A percentile compares a stretch with the other conserved stretches of the same genome.
These are phyloP conservation scores for Penicillium parvum DNA, from an alignment of 495 filamentous ascomycete species.

Conservation along the genomic window DNA sequence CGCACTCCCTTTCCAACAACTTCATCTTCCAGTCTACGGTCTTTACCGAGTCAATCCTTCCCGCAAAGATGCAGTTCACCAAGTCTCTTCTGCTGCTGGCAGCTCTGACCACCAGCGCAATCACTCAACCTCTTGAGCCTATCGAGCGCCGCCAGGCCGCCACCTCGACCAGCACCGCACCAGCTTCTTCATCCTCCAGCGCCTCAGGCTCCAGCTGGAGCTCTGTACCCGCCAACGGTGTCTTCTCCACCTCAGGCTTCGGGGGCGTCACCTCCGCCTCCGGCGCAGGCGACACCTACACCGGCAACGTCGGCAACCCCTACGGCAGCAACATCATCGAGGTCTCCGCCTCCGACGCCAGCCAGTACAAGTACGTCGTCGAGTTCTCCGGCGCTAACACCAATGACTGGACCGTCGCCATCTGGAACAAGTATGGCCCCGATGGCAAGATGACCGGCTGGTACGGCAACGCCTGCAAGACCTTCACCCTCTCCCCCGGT, in stretches of 20 bases:
- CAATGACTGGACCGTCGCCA: slow-evolving; percentile 37
- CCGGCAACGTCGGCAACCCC: slow-evolving; percentile 46
- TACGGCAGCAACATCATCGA: slow-evolving; percentile 53
- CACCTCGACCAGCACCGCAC: slow-evolving; percentile 4
- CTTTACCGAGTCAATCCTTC: slow-evolving; percentile 9
- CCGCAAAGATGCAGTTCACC: slow-evolving; percentile 31
- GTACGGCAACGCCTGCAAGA: slow-evolving; percentile 36
- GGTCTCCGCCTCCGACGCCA: slow-evolving; percentile 28
- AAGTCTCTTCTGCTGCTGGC: slow-evolving; percentile 37
- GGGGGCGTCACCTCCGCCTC: slow-evolving; percentile 25
- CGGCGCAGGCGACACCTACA: slow-evolving; percentile 32
- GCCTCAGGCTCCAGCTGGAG: slow-evolving; percentile 17
- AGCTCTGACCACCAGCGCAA: slow-evolving; percentile 26
- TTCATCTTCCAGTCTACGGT: slow-evolving; percentile 2
- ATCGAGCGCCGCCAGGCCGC: slow-evolving; percentile 26
- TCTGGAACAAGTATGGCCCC: slow-evolving; percentile 51
- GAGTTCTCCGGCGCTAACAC: slow-evolving; percentile 39
- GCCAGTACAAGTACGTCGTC: slow-evolving; percentile 43
- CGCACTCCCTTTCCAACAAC: slow-evolving; percentile 1
- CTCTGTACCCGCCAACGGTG: slow-evolving; percentile 17
- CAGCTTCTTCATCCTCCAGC: slow-evolving; percentile 2
- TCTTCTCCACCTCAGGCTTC: slow-evolving; percentile 28
- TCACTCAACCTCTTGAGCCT: slow-evolving; percentile 12
- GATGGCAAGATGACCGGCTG: slow-evolving; percentile 38
- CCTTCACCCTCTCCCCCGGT: slow-evolving; percentile 39